A percentile compares a stretch with the other conserved stretches of the same genome.
phyloP scores from a whole-genome alignment of 768 basidiomycete species.

The Boletus fagicola region DNA sequence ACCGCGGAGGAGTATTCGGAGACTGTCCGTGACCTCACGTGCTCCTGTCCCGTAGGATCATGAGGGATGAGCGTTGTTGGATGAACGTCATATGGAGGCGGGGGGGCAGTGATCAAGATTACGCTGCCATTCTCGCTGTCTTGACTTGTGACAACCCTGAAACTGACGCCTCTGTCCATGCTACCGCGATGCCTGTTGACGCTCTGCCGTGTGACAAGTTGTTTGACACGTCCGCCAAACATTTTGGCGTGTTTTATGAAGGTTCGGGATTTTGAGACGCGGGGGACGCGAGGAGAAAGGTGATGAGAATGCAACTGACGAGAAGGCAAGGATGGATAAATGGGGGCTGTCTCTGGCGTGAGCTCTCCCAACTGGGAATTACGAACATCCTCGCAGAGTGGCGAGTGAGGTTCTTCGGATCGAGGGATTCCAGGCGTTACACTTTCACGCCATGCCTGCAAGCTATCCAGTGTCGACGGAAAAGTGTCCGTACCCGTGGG shows the following conservation, averaged over 20 bases:
- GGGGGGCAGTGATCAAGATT: constrained; percentile 31
- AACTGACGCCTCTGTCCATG: constrained; percentile 22
- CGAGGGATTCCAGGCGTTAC: constrained; percentile 18
- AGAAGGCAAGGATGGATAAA: constrained; percentile 4
- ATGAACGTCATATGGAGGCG: constrained; percentile 25
- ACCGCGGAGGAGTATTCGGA: constrained; percentile 27
- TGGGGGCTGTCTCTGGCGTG: constrained; percentile 3
- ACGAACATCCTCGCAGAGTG: constrained; percentile 13
- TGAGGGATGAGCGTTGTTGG: constrained; percentile 7
- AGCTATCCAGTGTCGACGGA: constrained; percentile 29
- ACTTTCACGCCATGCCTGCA: constrained; percentile 31
- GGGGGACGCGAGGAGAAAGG: constrained; percentile 1
- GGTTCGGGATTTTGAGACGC: constrained; percentile 12
- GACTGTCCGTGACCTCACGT: constrained; percentile 16
- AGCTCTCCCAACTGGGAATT: constrained; percentile 7
- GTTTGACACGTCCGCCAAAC: constrained; percentile 30
- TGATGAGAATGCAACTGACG: constrained; percentile 7
- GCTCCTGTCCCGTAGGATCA: constrained; percentile 1
- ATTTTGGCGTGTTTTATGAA: constrained; percentile 29
- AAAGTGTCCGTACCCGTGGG: constrained; percentile 34
- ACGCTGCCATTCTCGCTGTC: constrained; percentile 34
- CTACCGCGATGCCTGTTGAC: constrained; percentile 11
- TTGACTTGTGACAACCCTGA: constrained; percentile 19
- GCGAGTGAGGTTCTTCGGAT: constrained; percentile 16
- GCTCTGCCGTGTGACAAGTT: constrained; percentile 21